These are phyloP conservation scores for Metschnikowia colocasiae DNA, from an alignment of 805 yeast species.

Conservation along the genomic window DNA sequence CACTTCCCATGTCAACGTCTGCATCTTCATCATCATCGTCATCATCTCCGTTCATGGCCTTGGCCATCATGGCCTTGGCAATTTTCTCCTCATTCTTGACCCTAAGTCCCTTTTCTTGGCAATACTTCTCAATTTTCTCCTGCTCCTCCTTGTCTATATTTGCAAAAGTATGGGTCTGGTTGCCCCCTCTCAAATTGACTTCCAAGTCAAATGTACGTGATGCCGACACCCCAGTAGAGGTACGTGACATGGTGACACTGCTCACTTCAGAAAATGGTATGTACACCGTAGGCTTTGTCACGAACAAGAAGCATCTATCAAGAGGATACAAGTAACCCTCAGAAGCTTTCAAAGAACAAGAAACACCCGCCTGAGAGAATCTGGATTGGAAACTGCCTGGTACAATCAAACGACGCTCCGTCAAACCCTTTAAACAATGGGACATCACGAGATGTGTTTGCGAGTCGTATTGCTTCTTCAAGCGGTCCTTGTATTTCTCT, in stretches of 20 bases:
- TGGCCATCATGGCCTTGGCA: conserved; percentile 75
- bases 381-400: conserved; percentile 81
- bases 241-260: conserved; percentile 78
- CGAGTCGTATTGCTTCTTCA: conserved; percentile 74
- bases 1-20: conserved; percentile 61
- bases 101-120: conserved; percentile 70
- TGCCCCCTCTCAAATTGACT: conserved; percentile 60
- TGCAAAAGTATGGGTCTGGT: conserved; percentile 75
- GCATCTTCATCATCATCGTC: conserved; percentile 48
- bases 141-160: conserved; percentile 90
- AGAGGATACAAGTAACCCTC: conserved; percentile 94
- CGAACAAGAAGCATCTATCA: conserved; percentile 84
- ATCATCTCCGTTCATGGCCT: conserved; percentile 62
- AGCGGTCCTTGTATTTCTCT: conserved; percentile 66
- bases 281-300: conserved; percentile 90
- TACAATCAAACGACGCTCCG: conserved; percentile 77
- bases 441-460: conserved; percentile 83
- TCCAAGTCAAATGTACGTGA: conserved; percentile 93
- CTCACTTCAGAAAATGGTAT: conserved; percentile 83
- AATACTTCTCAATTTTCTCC: conserved; percentile 66
- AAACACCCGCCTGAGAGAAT: conserved; percentile 77
- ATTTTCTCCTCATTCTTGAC: conserved; percentile 88
- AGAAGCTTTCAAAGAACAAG: conserved; percentile 90
- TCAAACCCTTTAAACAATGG: conserved; percentile 84
- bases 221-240: conserved; percentile 68